These are phyloP conservation scores for Fusarium nematophilum DNA, from an alignment of 2,329 filamentous ascomycete species.

Conservation along the genomic window DNA sequence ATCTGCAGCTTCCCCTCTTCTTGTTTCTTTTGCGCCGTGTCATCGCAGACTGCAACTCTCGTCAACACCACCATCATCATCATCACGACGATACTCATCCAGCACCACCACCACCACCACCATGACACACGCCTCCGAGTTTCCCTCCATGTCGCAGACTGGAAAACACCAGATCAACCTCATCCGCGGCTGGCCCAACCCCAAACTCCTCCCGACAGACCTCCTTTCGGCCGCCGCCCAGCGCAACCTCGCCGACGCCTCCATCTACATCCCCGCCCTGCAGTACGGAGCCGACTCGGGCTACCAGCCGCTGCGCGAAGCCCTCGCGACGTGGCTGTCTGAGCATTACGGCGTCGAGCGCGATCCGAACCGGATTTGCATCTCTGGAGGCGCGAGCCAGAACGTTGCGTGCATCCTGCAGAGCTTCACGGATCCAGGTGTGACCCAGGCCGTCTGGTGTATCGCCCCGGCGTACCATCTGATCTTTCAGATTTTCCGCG, in stretches of 20 bases:
- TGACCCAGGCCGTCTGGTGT: constrained; percentile 82
- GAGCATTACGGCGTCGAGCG: constrained; percentile 64
- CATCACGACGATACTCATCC: neutral
- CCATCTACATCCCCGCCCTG: constrained; percentile 71
- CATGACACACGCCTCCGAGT: constrained; percentile 24
- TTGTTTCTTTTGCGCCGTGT: neutral
- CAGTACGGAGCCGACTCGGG: constrained; percentile 85
- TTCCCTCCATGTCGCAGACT: constrained; percentile 35
- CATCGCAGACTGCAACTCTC: constrained; percentile 1
- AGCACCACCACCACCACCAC: neutral
- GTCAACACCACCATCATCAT: constrained; percentile 17
- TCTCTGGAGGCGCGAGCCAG: constrained; percentile 88
- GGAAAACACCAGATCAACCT: constrained; percentile 68
- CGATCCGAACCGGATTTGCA: constrained; percentile 73
- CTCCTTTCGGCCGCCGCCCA: constrained; percentile 71
- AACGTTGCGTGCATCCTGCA: constrained; percentile 81
- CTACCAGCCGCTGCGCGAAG: constrained; percentile 74
- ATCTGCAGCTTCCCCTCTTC: neutral
- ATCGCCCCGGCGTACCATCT: constrained; percentile 86
- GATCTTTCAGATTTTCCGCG: constrained; percentile 86
- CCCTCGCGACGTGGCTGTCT: constrained; percentile 77
- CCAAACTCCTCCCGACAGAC: constrained; percentile 71
- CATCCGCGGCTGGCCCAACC: constrained; percentile 74
- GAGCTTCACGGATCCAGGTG: constrained; percentile 82
- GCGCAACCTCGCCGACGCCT: constrained; percentile 69